Evolutionary conservation across 1,284 basidiomycete genomes (phyloP).

Genomic region (Papiliotrema terrestris): DNA sequence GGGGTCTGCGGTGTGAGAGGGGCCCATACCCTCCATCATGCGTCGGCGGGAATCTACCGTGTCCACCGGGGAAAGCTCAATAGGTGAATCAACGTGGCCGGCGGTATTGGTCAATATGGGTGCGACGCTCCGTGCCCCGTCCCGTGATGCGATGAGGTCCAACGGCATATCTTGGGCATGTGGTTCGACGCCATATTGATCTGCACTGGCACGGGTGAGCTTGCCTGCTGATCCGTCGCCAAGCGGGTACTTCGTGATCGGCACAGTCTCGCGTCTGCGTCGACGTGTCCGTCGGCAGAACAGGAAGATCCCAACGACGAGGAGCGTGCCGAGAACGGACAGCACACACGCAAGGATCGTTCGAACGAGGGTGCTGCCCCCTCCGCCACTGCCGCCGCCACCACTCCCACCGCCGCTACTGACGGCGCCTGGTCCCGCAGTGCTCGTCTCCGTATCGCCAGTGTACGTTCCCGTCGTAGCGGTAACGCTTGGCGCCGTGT

Average conservation of each 20-base stretch:
- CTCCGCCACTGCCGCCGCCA: too few relatives aligned
- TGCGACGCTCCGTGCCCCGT: not conserved
- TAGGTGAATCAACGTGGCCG: not conserved
- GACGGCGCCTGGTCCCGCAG: too few relatives aligned
- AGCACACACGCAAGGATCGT: conserved; percentile 59
- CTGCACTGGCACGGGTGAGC: not conserved
- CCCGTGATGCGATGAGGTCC: conserved; percentile 17
- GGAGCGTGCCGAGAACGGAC: conserved; percentile 37
- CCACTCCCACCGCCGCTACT: too few relatives aligned
- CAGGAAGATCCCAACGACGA: conserved; percentile 46
- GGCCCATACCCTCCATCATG: not conserved
- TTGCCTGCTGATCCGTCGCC: conserved; percentile 3
- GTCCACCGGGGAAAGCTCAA: not conserved
- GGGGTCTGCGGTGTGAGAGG: too few relatives aligned
- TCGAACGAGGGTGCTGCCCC: not conserved
- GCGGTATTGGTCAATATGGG: conserved; percentile 2
- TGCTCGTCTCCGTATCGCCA: not conserved
- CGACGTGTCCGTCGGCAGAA: conserved; percentile 33
- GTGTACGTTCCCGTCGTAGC: conserved; percentile 10
- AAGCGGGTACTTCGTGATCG: conserved; percentile 4
- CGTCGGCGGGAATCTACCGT: not conserved
- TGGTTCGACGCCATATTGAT: not conserved
- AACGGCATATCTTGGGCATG: conserved; percentile 14
- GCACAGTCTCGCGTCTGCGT: conserved; percentile 15
- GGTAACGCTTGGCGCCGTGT: conserved; percentile 31